These are phyloP conservation scores for Tuber umbilicatum DNA, from an alignment of 495 filamentous ascomycete species.

Conservation along the genomic window DNA sequence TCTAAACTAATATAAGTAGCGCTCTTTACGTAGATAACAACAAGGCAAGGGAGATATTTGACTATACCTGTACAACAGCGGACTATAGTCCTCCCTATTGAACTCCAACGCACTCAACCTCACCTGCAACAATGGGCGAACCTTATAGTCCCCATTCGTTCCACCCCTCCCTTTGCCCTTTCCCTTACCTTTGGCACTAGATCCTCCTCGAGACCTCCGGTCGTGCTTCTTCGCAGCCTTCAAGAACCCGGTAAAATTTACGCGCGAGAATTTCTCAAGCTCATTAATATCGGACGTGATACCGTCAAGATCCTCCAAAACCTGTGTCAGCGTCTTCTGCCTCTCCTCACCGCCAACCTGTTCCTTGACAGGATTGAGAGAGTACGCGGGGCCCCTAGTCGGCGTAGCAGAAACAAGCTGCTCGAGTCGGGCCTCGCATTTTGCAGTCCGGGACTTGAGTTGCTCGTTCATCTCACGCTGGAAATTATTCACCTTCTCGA, in stretches of 20 bases:
- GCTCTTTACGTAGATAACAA: background rate
- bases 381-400: background rate
- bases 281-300: constrained; percentile 89
- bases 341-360: constrained; percentile 46
- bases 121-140: constrained; percentile 83
- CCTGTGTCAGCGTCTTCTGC: constrained; percentile 56
- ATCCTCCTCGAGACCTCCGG: constrained; percentile 62
- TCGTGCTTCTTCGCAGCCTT: constrained; percentile 99
- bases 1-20: constrained; percentile 35
- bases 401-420: constrained; percentile 43
- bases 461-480: constrained; percentile 67
- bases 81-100: constrained; percentile 91
- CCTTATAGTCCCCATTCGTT: constrained; percentile 60
- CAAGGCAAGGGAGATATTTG: constrained; percentile 6
- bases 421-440: constrained; percentile 50
- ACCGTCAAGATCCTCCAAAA: constrained; percentile 68
- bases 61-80: constrained; percentile 64
- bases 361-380: background rate
- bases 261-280: constrained; percentile 85
- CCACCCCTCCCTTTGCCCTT: constrained; percentile 36
- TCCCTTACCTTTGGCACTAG: constrained; percentile 42
- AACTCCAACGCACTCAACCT: constrained; percentile 79
- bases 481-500: constrained; percentile 91
- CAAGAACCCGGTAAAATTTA: constrained; percentile 95
- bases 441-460: constrained; percentile 51